Percentiles rank a stretch among this genome's conserved stretches.
These are phyloP conservation scores for Lithohypha guttulata DNA, from an alignment of 2,329 filamentous ascomycete genomes.

Conservation along the genomic window DNA sequence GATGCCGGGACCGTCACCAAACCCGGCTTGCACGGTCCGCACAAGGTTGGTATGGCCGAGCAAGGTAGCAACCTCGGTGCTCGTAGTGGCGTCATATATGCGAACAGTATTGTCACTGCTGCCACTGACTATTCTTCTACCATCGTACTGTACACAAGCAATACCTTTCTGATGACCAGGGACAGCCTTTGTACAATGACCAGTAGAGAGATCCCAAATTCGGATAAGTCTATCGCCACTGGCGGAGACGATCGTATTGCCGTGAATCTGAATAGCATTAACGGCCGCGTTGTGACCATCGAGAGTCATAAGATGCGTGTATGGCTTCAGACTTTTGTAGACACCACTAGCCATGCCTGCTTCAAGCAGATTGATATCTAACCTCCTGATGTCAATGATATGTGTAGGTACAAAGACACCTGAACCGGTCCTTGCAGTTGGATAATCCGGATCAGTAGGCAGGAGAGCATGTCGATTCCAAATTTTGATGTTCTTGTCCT, in stretches of 20 bases:
- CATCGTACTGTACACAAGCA: conserved; percentile 94
- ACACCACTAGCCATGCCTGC: conserved; percentile 32
- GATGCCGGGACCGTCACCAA: conserved; percentile 76
- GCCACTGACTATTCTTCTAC: conserved; percentile 82
- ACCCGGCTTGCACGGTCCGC: conserved; percentile 87
- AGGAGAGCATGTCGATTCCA: conserved; percentile 71
- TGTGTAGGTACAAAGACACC: conserved; percentile 39
- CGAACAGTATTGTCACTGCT: conserved; percentile 94
- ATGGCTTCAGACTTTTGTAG: conserved; percentile 47
- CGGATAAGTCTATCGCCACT: conserved; percentile 91
- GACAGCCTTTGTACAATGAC: conserved; percentile 64
- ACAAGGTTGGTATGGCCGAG: conserved; percentile 75
- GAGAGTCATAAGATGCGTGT: conserved; percentile 65
- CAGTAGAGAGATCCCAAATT: conserved; percentile 81
- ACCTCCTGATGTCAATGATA: conserved; percentile 40
- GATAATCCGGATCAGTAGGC: conserved; percentile 35
- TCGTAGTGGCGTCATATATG: conserved; percentile 79
- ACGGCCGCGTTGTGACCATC: conserved; percentile 84
- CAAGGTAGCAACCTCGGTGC: conserved; percentile 80
- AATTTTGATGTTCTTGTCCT: conserved; percentile 93
- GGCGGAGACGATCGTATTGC: conserved; percentile 80
- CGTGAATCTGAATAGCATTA: conserved; percentile 86
- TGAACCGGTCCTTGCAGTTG: conserved; percentile 23
- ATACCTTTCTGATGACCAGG: conserved; percentile 89
- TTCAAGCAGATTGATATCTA: conserved; percentile 33